Base-by-base conservation (phyloP, 2,329 filamentous ascomycete genomes). In the Sclerotinia minor region DNA sequence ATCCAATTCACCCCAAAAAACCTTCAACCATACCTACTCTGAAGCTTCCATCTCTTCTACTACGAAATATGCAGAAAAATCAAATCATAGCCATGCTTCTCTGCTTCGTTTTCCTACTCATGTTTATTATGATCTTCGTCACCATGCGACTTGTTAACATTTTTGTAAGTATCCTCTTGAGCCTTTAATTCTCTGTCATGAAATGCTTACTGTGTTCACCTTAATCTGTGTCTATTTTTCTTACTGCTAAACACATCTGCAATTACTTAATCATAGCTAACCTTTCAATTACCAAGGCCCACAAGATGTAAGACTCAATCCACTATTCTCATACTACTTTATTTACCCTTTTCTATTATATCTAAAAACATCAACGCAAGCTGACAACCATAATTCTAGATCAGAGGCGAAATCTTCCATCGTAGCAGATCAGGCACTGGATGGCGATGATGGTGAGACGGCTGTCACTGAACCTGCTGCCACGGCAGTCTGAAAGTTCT, bases 91-190 rank as follows among this genome's bases (percentile, higher is more conserved):
- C 65, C 5, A 9, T 63, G 24, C 58, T 63, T 24, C 45, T 67
- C 47, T 9, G 58, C 29, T 47, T 67, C 21, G 55, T 52, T 24
- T 67, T 63, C 32, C 19, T 67, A n/a, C 59, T 63, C n/a, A 50
- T 63, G 59, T 63, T 63, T 38, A 11, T 38, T 26, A 63, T 50
- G 29, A 63, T 50, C 21, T 63, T 63, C 32, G 19, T 63, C 32
- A 41, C 59, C n/a, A 63, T 63, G 59, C 32, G 59, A 63, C 59
- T 63, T 38, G 59, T 63, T 15, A 63, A 63, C 8, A 35, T 63
- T 63, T 63, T 63, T 52, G 59, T 63, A 63, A 38, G 59, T 38
- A 24, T 13, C 19, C 49, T 11, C 1, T 3, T 13, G 0, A 19
- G 5, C 4, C 15, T 24, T 50, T 17, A 7, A 29, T n/a, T 1